These are phyloP conservation scores for Triticum urartu DNA, from an alignment of 176 grass and related monocot species.

Conservation along the genomic window DNA sequence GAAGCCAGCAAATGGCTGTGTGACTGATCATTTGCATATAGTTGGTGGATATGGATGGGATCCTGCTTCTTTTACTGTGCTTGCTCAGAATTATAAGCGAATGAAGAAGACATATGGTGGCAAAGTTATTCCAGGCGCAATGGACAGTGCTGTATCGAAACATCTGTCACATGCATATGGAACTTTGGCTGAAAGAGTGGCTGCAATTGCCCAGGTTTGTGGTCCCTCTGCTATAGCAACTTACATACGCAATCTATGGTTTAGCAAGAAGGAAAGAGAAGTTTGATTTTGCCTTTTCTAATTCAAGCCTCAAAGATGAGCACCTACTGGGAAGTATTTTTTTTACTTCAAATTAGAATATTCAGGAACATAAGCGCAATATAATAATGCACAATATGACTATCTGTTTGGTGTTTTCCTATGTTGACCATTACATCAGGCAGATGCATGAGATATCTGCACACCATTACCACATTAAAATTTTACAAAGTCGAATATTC, in stretches of 20 bases:
- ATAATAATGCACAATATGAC: neutral
- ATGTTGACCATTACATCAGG: neutral
- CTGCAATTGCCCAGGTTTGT: conserved; percentile 81
- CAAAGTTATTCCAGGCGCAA: conserved; percentile 86
- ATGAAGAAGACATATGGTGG: conserved; percentile 86
- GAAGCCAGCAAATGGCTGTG: conserved; percentile 73
- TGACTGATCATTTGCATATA: conserved; percentile 77
- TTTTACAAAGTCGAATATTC: neutral
- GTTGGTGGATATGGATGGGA: conserved; percentile 91
- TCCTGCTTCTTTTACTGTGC: conserved; percentile 66
- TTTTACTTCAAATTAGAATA: neutral
- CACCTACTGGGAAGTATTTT: neutral
- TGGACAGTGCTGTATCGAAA: conserved; percentile 86
- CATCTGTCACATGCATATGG: conserved; percentile 95
- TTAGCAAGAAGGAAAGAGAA: no score
- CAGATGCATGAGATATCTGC: neutral
- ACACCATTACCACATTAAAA: neutral
- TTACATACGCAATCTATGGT: neutral
- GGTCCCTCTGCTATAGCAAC: neutral
- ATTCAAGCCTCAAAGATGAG: neutral
- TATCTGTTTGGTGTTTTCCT: neutral
- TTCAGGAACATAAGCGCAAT: neutral
- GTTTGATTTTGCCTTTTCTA: neutral
- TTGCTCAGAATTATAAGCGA: conserved; percentile 78
- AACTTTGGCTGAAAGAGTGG: conserved; percentile 74